Evolutionary conservation across 192 early-diverging fungal species (phyloP).

Genomic region (Entomortierella beljakovae): DNA sequence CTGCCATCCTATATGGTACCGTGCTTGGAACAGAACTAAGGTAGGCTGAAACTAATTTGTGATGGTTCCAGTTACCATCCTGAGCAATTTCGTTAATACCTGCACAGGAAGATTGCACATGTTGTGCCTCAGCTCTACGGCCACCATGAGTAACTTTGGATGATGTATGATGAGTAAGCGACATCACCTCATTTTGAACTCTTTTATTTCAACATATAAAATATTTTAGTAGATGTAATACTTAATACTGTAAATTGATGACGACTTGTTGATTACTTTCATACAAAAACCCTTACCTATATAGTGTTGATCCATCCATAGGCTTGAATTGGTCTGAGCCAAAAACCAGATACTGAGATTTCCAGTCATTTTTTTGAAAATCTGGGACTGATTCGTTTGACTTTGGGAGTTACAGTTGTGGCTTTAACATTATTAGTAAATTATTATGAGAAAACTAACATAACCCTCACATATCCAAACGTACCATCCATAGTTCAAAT

Average conservation of each 20-base stretch:
- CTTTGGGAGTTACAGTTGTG: neutral
- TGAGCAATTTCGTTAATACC: constrained; percentile 20
- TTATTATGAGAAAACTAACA: neutral
- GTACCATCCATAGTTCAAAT: constrained; percentile 13
- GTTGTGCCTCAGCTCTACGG: constrained; percentile 28
- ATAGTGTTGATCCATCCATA: neutral
- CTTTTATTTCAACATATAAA: neutral
- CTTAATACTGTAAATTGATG: too few species aligned
- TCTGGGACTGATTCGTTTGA: neutral
- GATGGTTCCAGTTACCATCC: constrained; percentile 20
- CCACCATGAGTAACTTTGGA: constrained; percentile 15
- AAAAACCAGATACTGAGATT: constrained; percentile 1
- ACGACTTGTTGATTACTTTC: too few species aligned
- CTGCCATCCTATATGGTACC: constrained; percentile 19
- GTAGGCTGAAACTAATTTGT: constrained; percentile 3
- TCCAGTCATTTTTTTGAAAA: neutral
- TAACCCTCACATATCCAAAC: neutral
- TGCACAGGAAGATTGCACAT: constrained; percentile 6
- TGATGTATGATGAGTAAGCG: neutral
- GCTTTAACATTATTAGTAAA: neutral
- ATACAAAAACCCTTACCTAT: neutral
- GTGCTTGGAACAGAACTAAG: constrained; percentile 2
- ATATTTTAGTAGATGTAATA: neutral
- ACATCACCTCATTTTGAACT: constrained; percentile 6
- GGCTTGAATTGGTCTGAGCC: neutral